Base-by-base conservation (phyloP, 106 monocot genomes). In the Xerophyta viscosa region DNA sequence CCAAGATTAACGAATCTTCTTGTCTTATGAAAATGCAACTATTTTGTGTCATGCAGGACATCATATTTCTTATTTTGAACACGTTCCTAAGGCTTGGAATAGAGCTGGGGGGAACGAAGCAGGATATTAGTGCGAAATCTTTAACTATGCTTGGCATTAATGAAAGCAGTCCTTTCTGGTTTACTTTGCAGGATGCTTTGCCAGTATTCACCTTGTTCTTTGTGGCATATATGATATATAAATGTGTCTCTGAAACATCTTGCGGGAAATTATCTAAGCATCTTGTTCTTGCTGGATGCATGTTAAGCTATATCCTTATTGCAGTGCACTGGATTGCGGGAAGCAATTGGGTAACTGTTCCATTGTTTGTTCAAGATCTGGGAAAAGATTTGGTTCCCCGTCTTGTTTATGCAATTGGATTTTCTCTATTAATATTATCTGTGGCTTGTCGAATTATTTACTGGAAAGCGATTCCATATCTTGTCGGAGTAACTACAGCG, bases 311-410 rank as follows among this genome's bases (percentile, higher is more conserved):
- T 60, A 11, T 75, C 28, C 68, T 86, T 30, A 75, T 86, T 60
- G 71, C 58, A 52, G 13, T 74, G 26, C 80, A 90, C 50, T 90
- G 89, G 98, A 43, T 67, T 28, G 71, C 71, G 31, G 90, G 86
- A 64, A 82, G 59, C 60, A 73, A 48, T 64, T 44, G 63, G 37
- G 57, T 69, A n/a, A 22, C 25, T 61, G 21, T 67, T 60, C 57
- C 74, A 4, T 4, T 8, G 12, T 17, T 25, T 8, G 8, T 76
- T 70, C 47, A 29, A 66, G 59, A 78, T 62, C 29, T 71, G 52
- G 86, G 81, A 44, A 78, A 37, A 60, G 72, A 29, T 51, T 70
- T 71, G 65, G 72, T 69, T 11, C 90, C 98, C n/a, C 72, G 62
- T 29, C 7, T 83, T 30, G 53, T 98, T 47, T 98, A 86, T 71